These are phyloP conservation scores for Phylloporus arenicola DNA, from an alignment of 768 basidiomycete species.

Conservation along the genomic window DNA sequence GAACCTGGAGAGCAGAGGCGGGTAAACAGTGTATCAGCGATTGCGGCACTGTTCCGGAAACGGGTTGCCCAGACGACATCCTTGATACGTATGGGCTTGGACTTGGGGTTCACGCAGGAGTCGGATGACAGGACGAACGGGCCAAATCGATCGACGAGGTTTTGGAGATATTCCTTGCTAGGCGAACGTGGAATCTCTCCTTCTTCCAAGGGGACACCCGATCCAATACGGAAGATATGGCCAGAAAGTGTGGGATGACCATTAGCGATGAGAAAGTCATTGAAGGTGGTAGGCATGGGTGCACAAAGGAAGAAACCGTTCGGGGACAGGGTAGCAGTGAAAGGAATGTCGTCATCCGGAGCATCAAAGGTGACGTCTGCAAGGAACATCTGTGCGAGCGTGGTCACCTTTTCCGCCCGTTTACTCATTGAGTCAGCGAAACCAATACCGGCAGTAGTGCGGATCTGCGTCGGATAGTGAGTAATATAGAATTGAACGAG, in stretches of 20 bases:
- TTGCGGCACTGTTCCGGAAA: conserved; percentile 43
- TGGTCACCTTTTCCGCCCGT: conserved; percentile 20
- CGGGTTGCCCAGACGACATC: conserved; percentile 43
- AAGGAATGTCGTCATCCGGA: neutral
- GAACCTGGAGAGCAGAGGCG: conserved; percentile 18
- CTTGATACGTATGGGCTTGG: conserved; percentile 30
- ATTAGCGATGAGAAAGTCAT: conserved; percentile 13
- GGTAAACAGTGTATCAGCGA: conserved; percentile 38
- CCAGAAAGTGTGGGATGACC: conserved; percentile 5
- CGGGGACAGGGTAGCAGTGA: neutral
- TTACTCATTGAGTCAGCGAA: conserved; percentile 42
- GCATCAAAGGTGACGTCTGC: conserved; percentile 18
- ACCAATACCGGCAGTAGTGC: conserved; percentile 36
- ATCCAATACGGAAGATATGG: conserved; percentile 38
- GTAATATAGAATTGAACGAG: no score
- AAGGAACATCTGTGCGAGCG: conserved; percentile 29
- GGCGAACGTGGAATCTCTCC: conserved; percentile 38
- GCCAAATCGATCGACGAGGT: conserved; percentile 38
- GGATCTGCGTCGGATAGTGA: conserved; percentile 32
- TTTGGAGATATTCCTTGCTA: conserved; percentile 40
- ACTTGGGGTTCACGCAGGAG: conserved; percentile 31
- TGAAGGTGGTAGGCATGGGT: conserved; percentile 13
- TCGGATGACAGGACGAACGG: conserved; percentile 34
- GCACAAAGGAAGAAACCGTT: conserved; percentile 12
- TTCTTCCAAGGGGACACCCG: conserved; percentile 33